Base-by-base conservation (phyloP, 768 basidiomycete species). In the Russula ochroleuca region DNA sequence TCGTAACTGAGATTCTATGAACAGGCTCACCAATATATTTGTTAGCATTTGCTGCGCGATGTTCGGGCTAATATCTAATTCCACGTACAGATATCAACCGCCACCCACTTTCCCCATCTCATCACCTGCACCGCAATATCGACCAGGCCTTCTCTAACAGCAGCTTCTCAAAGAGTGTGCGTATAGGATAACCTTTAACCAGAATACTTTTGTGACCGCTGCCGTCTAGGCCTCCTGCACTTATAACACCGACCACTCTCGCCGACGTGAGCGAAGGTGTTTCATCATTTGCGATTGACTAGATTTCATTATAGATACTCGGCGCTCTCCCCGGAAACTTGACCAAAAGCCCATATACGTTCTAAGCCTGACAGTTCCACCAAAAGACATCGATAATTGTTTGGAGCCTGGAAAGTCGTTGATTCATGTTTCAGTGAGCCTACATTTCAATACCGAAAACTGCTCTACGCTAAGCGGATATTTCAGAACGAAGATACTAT, bases 11-110 rank as follows among this genome's bases (percentile, higher is more conserved):
- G 48, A 65, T 73, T 65, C 65, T 31, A 64, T 37, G 61, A 64
- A 63, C 71, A 96, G 91, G 76, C 82, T n/a, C 83, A 88, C 73
- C 95, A 98, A 73, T 91, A 87, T 76, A 74, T 98, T 48, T 97
- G 95, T 94, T 72, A 69, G 85, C 73, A 23, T 49, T 13, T 43
- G 10, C 23, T 43, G 57, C 64, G 54, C 21, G 33, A 59, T 52
- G 52, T 37, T 25, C 43, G 21, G 57, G 63, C 23, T 59, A 47
- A 41, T 61, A 60, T 60, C 50, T 28, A 54, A 55, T 40, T 50
- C 33, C 68, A 37, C 33, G 25, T 43, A 25, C 60, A 96, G 94
- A 88, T 72, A 80, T 96, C 72, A 96, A 96, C 74, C 78, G 77
- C 21, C 90, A 92, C 69, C 85, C 85, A 4, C 74, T 95, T 35